These are phyloP conservation scores for Eutrema japonicum DNA, from an alignment of 345 rosid species.

Conservation along the genomic window DNA sequence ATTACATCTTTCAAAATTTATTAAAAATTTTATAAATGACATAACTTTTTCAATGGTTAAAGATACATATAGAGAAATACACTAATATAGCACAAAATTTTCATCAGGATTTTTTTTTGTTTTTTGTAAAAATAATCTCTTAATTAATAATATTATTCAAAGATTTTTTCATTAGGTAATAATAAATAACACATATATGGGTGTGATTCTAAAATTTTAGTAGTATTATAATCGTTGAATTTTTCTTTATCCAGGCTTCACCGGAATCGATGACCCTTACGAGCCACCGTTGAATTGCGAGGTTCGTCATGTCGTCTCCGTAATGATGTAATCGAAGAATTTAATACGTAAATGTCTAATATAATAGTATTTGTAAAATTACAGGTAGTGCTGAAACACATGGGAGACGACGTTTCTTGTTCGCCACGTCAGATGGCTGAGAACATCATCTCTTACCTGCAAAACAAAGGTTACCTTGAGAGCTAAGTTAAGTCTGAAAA, in stretches of 20 bases:
- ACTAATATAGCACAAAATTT: background rate
- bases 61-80: background rate
- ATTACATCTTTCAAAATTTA: no score
- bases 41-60: background rate
- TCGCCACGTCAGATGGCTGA: conserved; percentile 76
- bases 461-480: conserved; percentile 63
- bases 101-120: background rate
- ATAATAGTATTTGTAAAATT: background rate
- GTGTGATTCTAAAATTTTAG: background rate
- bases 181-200: background rate
- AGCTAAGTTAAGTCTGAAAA: conserved; percentile 43
- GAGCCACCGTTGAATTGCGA: conserved; percentile 71
- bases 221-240: background rate
- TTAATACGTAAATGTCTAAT: background rate
- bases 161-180: background rate
- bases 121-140: background rate
- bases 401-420: conserved; percentile 43
- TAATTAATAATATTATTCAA: background rate
- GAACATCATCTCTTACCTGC: conserved; percentile 64
- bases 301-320: conserved; percentile 41
- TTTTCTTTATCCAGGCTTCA: conserved; percentile 57
- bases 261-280: conserved; percentile 83
- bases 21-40: no score
- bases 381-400: conserved; percentile 69
- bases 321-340: conserved; percentile 13